Evolutionary conservation across 2,329 filamentous ascomycete genomes (phyloP).

Genomic region (Apiospora hydei): DNA sequence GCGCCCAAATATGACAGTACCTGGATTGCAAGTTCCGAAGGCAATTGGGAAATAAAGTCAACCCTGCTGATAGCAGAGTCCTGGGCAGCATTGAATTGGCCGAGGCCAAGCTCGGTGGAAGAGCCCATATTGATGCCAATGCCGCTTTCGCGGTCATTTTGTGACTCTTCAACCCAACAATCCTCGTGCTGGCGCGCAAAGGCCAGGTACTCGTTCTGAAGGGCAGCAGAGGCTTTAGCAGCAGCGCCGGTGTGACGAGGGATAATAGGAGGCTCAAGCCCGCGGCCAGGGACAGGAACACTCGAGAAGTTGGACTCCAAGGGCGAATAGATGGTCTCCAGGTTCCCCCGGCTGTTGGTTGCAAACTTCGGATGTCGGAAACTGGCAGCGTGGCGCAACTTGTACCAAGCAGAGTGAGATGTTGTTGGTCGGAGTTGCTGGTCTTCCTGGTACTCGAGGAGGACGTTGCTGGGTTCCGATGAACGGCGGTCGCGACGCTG

Average conservation of each 20-base stretch:
- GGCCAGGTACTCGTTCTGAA: constrained; percentile 61
- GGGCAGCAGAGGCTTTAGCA: constrained; percentile 66
- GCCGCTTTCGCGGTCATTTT: constrained; percentile 69
- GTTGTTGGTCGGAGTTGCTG: constrained; percentile 57
- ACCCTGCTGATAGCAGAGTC: constrained; percentile 51
- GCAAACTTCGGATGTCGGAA: constrained; percentile 57
- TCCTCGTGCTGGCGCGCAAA: constrained; percentile 47
- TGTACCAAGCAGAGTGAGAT: constrained; percentile 58
- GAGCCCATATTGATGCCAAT: constrained; percentile 65
- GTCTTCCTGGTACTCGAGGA: constrained; percentile 31
- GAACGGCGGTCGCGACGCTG: constrained; percentile 51
- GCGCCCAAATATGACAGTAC: constrained; percentile 65
- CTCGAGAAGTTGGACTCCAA: constrained; percentile 40
- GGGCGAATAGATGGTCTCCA: constrained; percentile 48
- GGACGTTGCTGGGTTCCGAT: constrained; percentile 35
- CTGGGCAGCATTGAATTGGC: constrained; percentile 43
- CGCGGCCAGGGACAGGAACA: constrained; percentile 56
- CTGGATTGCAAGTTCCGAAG: constrained; percentile 65
- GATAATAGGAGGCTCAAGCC: constrained; percentile 65
- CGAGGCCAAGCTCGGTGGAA: constrained; percentile 44
- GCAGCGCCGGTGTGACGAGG: constrained; percentile 66
- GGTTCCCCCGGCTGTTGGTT: constrained; percentile 49
- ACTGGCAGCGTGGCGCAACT: constrained; percentile 58
- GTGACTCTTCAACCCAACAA: constrained; percentile 55
- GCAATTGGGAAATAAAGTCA: constrained; percentile 65